These are phyloP conservation scores for Chlorella sp. DNA, from an alignment of 139 green algal species.

Conservation along the genomic window DNA sequence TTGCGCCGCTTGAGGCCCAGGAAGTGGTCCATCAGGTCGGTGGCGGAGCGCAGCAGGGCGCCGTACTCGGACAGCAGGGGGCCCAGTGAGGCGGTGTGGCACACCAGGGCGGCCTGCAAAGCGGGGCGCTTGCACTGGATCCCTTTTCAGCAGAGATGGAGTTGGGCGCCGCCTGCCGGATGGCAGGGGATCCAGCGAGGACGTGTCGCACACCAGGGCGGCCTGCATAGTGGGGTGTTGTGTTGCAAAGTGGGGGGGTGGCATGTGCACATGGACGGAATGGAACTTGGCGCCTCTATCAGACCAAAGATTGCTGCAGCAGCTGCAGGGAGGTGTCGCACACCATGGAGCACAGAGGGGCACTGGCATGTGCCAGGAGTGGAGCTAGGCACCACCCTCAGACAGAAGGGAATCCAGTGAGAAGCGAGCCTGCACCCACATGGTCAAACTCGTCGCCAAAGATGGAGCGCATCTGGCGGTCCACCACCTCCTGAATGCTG, in stretches of 20 bases:
- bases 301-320: no score
- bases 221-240: constrained; percentile 13
- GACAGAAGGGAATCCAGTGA: no score
- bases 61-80: neutral
- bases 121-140: neutral
- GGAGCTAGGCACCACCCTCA: no score
- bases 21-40: constrained; percentile 51
- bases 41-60: neutral
- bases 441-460: constrained; percentile 1
- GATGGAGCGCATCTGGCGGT: neutral
- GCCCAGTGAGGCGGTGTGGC: constrained; percentile 35
- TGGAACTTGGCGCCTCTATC: no score
- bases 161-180: neutral
- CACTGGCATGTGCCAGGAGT: no score
- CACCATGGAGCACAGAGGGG: no score
- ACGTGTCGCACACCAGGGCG: constrained; percentile 35
- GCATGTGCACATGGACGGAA: no score
- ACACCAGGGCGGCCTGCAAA: constrained; percentile 28
- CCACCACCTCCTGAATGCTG: neutral
- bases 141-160: no score
- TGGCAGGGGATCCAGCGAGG: constrained; percentile 27
- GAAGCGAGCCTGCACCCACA: neutral
- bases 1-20: neutral
- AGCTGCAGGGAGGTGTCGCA: no score
- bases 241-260: no score